phyloP scores from a whole-genome alignment of 306 rosid genomes.

The Cicer judaicum region DNA sequence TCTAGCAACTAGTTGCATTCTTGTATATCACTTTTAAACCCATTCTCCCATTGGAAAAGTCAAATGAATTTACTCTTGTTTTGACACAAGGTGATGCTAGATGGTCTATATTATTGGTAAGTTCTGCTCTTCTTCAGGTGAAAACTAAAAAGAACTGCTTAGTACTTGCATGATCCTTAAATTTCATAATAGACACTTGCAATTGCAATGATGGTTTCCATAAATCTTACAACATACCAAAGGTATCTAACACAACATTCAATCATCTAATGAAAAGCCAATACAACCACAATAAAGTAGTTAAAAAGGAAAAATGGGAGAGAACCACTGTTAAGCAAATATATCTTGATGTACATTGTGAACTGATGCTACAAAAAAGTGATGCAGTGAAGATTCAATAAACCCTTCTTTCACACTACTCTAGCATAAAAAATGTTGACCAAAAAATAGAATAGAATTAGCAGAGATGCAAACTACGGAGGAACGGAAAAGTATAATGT shows the following conservation, averaged over 20 bases:
- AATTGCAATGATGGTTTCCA: background rate
- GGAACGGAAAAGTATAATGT: background rate
- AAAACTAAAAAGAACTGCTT: background rate
- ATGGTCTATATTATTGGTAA: slow-evolving; percentile 6
- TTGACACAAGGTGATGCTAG: slow-evolving; percentile 11
- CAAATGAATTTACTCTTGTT: background rate
- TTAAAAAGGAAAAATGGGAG: background rate
- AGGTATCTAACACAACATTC: background rate
- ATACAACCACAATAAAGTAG: background rate
- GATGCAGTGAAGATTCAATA: background rate
- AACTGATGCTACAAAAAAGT: background rate
- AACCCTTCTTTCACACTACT: background rate
- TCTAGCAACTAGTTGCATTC: slow-evolving; percentile 16
- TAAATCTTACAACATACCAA: background rate
- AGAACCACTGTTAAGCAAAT: background rate
- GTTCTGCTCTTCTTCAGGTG: background rate
- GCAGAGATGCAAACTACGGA: background rate
- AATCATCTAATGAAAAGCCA: background rate
- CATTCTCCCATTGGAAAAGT: background rate
- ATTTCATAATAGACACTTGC: background rate
- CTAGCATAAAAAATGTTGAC: background rate
- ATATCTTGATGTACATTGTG: background rate
- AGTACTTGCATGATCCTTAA: background rate
- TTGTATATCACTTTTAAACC: slow-evolving; percentile 20
- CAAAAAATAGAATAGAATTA: background rate